Evolutionary conservation across 192 early-diverging fungal species (phyloP).

Genomic region (Endogone sp.): DNA sequence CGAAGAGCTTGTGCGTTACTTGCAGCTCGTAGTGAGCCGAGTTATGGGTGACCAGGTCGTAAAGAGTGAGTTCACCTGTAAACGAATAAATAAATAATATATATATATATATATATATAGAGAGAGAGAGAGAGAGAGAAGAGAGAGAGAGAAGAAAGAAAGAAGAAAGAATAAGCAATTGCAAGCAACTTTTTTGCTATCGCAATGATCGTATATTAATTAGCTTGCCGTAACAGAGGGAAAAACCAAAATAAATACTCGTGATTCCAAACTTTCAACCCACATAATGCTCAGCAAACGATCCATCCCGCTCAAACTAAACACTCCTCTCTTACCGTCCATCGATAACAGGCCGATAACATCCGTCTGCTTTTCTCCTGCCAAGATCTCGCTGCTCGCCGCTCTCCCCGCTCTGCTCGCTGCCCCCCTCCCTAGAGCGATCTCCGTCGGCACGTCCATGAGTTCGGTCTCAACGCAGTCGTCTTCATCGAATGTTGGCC

Average conservation of each 20-base stretch:
- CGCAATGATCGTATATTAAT: no score
- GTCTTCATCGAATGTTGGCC: constrained; percentile 22
- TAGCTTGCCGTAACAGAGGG: no score
- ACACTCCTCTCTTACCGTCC: constrained; percentile 58
- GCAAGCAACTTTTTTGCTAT: no score
- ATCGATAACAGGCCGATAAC: constrained; percentile 50
- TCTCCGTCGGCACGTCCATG: constrained; percentile 40
- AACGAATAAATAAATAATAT: no score
- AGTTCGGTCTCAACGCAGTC: constrained; percentile 17
- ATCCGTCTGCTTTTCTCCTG: constrained; percentile 17
- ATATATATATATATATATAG: no score
- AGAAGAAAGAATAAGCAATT: constrained; percentile 1
- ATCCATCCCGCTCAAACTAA: no score
- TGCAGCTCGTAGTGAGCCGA: constrained; percentile 41
- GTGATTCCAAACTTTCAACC: neutral
- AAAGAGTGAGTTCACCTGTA: constrained; percentile 43
- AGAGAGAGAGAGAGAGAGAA: no score
- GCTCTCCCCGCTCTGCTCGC: neutral
- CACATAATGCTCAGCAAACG: no score
- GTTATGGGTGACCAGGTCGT: constrained; percentile 39
- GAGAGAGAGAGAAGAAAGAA: neutral
- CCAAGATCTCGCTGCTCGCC: neutral
- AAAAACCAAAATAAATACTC: no score
- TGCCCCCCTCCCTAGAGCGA: constrained; percentile 33
- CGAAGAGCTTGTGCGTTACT: constrained; percentile 55